phyloP scores from a whole-genome alignment of 306 rosid species.

The Quercus bicolor region DNA sequence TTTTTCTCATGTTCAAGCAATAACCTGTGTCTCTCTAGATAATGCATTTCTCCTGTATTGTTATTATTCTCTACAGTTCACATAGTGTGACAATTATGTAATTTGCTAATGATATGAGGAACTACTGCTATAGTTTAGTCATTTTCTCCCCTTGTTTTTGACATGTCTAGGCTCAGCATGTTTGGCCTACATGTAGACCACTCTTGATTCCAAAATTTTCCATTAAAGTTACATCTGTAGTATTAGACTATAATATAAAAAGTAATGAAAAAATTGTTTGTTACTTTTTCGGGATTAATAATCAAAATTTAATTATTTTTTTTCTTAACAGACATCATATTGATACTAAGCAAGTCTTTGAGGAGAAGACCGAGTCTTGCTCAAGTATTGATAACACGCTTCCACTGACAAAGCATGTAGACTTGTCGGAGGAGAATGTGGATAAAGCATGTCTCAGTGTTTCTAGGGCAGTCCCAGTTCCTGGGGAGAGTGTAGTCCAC shows the following conservation, averaged over 20 bases:
- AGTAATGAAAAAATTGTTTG: background rate
- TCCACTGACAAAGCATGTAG: slow-evolving; percentile 80
- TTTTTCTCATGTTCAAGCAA: background rate
- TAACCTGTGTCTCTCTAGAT: background rate
- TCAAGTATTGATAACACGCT: slow-evolving; percentile 38
- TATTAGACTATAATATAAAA: background rate
- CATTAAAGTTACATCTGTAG: background rate
- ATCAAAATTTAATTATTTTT: background rate
- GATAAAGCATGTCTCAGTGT: slow-evolving; percentile 95
- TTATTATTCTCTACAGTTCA: background rate
- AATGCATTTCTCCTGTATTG: background rate
- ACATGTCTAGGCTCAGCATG: background rate
- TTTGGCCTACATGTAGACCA: background rate
- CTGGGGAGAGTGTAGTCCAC: slow-evolving; percentile 77
- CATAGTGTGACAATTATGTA: background rate
- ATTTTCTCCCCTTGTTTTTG: background rate
- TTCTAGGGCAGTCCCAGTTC: slow-evolving; percentile 59
- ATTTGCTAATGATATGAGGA: background rate
- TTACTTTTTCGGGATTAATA: background rate
- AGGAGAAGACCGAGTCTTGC: slow-evolving; percentile 81
- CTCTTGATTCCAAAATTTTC: background rate
- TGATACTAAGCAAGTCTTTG: slow-evolving; percentile 69
- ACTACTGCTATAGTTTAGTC: background rate
- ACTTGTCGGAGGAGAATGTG: slow-evolving; percentile 76
- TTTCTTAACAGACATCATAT: slow-evolving; percentile 67